Base-by-base conservation (phyloP, 1,139 yeast species). In the Yamadazyma triangularis region DNA sequence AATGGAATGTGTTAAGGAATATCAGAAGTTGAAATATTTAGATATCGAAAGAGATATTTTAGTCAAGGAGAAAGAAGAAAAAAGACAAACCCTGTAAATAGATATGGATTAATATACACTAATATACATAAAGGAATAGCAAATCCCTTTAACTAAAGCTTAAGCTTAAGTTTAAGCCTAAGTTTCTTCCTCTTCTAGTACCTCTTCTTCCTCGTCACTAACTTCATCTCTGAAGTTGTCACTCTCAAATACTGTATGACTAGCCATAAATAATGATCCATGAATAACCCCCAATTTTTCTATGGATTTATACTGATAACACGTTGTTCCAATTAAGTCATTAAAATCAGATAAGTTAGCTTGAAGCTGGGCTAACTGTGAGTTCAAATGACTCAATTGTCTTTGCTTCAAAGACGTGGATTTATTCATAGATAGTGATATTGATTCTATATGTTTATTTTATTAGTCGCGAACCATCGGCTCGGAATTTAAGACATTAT, bases 21-120 rank as follows among this genome's bases (percentile, higher is more conserved):
- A 76, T 42, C 87, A 81, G 59, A 77, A 76, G 29, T 68, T 76
- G 36, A 74, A 79, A 44, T 84, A 73, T 45, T 70, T 84, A 44
- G 94, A 84, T 51, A 68, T 65, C 29, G 86, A 84, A 52, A 68
- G 93, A 41, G 89, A 83, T 45, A 58, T 70, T 38, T 63, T 77
- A 45, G 74, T 84, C 29, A 54, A 68, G 35, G 76, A 73, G 41
- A 81, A 80, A 57, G 58, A 69, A 20, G 70, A 63, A 38, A 58
- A 34, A 31, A 28, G 31, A 25, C 8, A n/a, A n/a, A n/a, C n/a
- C n/a, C n/a, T n/a, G n/a, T n/a, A n/a, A n/a, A n/a, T n/a, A n/a
- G n/a, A n/a, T n/a, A n/a, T n/a, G n/a, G n/a, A n/a, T n/a, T n/a
- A n/a, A n/a, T n/a, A n/a, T n/a, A n/a, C n/a, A n/a, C n/a, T n/a